Evolutionary conservation across 306 rosid genomes (phyloP).

Genomic region (Malus asiatica): DNA sequence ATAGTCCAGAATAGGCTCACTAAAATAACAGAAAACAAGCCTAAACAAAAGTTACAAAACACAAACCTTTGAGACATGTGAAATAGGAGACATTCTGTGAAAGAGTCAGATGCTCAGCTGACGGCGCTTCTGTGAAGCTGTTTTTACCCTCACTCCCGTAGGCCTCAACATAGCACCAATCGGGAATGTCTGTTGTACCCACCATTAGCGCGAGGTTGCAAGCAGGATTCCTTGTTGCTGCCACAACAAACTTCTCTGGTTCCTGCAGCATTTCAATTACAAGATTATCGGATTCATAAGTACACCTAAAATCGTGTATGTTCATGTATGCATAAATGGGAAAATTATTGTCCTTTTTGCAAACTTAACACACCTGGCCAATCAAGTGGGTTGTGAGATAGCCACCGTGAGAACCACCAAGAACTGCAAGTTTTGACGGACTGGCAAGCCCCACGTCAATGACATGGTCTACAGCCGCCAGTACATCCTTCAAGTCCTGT

Average conservation of each 20-base stretch:
- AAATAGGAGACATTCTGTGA: too few relatives aligned
- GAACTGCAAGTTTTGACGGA: slow-evolving; percentile 69
- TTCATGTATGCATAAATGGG: too few relatives aligned
- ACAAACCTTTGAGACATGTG: too few relatives aligned
- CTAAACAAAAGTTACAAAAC: too few relatives aligned
- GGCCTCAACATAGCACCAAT: slow-evolving; percentile 72
- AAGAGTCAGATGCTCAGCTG: slow-evolving; percentile 44
- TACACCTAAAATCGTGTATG: background rate
- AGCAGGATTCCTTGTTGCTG: slow-evolving; percentile 65
- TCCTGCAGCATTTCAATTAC: slow-evolving; percentile 31
- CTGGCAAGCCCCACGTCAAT: slow-evolving; percentile 62
- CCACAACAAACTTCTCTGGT: slow-evolving; percentile 71
- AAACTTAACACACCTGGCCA: slow-evolving; percentile 67
- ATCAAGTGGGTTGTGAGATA: slow-evolving; percentile 91
- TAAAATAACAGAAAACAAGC: too few relatives aligned
- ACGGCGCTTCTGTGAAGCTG: slow-evolving; percentile 39
- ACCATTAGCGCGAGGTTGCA: slow-evolving; percentile 71
- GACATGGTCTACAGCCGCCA: slow-evolving; percentile 61
- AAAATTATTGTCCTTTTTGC: background rate
- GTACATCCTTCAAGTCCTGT: slow-evolving; percentile 87
- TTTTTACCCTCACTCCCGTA: slow-evolving; percentile 45
- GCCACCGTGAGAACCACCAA: slow-evolving; percentile 96
- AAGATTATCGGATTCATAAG: background rate
- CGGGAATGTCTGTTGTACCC: slow-evolving; percentile 81
- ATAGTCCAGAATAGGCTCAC: too few relatives aligned